These are phyloP conservation scores for Fusarium sp. DNA, from an alignment of 2,329 filamentous ascomycete genomes.

Conservation along the genomic window DNA sequence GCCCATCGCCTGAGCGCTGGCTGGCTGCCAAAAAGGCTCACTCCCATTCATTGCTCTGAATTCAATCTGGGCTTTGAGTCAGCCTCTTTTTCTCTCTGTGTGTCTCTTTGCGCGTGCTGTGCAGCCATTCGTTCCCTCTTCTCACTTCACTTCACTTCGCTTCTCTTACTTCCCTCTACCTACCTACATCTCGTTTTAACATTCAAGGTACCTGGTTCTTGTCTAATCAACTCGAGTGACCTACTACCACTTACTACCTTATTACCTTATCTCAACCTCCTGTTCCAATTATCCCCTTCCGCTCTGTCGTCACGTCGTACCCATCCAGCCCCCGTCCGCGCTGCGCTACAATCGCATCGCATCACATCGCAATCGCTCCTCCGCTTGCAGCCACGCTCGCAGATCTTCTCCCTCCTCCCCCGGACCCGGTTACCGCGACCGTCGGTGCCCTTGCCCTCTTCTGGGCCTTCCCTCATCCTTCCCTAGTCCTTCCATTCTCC, in stretches of 20 bases:
- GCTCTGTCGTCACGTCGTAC: slow-evolving; percentile 27
- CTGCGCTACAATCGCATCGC: slow-evolving; percentile 23
- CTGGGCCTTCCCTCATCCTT: slow-evolving; percentile 38
- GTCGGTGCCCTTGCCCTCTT: slow-evolving; percentile 37
- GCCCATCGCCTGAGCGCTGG: slow-evolving; percentile 3
- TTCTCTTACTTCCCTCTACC: neutral
- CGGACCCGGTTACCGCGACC: slow-evolving; percentile 40
- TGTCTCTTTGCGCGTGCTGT: slow-evolving; percentile 6
- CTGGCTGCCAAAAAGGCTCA: neutral
- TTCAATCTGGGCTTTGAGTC: slow-evolving; percentile 8
- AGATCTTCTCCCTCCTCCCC: slow-evolving; percentile 41
- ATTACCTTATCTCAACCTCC: slow-evolving; percentile 6
- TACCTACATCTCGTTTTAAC: neutral
- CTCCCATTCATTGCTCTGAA: neutral
- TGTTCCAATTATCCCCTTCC: neutral
- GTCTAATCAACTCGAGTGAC: neutral
- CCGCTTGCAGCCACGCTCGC: slow-evolving; percentile 43
- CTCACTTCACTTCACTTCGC: neutral
- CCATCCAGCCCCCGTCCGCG: slow-evolving; percentile 3
- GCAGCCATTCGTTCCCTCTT: slow-evolving; percentile 3
- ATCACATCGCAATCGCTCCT: slow-evolving; percentile 12
- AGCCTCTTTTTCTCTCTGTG: neutral
- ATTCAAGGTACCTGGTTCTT: neutral
- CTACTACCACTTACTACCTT: neutral
- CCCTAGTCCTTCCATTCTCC: slow-evolving; percentile 39